Base-by-base conservation (phyloP, 306 rosid species). In the Quercus rubra region DNA sequence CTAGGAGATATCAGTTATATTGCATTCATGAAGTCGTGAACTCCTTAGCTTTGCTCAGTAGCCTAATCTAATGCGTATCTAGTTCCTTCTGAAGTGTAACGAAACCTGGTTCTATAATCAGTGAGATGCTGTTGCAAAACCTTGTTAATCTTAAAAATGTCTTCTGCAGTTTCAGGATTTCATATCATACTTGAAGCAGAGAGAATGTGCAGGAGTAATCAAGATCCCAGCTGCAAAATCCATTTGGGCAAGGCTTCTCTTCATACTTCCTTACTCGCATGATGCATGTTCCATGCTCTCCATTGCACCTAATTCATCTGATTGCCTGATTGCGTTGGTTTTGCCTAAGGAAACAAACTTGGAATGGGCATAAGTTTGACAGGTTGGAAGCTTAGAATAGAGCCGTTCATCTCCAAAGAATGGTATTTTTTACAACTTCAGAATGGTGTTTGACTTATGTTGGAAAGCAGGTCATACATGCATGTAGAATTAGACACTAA, bases 161-260 rank as follows among this genome's bases (percentile, higher is more conserved):
- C 63, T 61, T 62, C 25, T 85, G 79, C 97, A 95, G 99, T 92
- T 92, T 90, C 99, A 92, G 97, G 99, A 91, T 86, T 92, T 92
- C 73, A 66, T 91, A 82, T 79, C 92, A 56, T 95, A 95, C 90
- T 87, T 95, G 81, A 91, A 95, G 91, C 98, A 92, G 90, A 95
- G 94, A 85, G 99, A 90, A 52, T 95, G 99, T 83, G 94, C 99
- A 0, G 99, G 99, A 82, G 99, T 95, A 71, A 95, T 92, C 59
- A 95, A 95, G 83, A 83, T 92, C 70, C 97, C 97, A 49, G 90
- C 94, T 31, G 80, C 90, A 21, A 92, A 88, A 85, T 86, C 92
- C 73, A 83, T 91, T 74, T 92, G 99, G 99, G 91, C 98, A 15
- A 91, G 99, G 89, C 94, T 95, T 76, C 92, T 95, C 12, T 95